A percentile compares a stretch with the other conserved stretches of the same genome.
Conservation (phyloP, 306 rosid species). For the Prunus davidiana region DNA sequence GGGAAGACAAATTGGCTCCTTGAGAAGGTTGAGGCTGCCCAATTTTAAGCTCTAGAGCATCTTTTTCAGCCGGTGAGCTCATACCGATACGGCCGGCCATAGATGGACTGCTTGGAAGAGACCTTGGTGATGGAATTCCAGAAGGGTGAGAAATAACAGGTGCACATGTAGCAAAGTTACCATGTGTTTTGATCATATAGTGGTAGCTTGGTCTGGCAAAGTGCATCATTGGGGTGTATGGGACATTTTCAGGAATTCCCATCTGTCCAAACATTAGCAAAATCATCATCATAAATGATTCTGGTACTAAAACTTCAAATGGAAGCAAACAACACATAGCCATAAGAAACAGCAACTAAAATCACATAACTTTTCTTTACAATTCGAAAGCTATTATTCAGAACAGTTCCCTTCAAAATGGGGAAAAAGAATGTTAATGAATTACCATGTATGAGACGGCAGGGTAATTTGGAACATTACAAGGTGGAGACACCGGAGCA, state of each 20-base stretch:
- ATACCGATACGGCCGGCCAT: neutral
- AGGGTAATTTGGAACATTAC: slow-evolving; percentile 10
- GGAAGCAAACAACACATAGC: neutral
- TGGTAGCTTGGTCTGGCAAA: neutral
- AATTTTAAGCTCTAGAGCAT: slow-evolving; percentile 43
- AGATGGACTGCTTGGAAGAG: slow-evolving; percentile 22
- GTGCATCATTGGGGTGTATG: slow-evolving; percentile 19
- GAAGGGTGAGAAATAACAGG: slow-evolving; percentile 33
- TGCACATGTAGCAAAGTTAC: slow-evolving; percentile 1
- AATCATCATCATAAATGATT: neutral
- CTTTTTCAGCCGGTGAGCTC: slow-evolving; percentile 12
- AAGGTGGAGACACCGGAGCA: neutral
- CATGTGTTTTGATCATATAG: slow-evolving; percentile 10
- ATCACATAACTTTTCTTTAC: too few relatives aligned
- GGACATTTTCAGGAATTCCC: slow-evolving; percentile 17
- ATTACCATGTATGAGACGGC: slow-evolving; percentile 24
- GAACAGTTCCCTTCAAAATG: too few relatives aligned
- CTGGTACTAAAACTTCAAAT: neutral
- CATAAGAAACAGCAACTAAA: neutral
- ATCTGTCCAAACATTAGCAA: slow-evolving; percentile 17
- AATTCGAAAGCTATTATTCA: too few relatives aligned
- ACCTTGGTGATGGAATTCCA: slow-evolving; percentile 42
- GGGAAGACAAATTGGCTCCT: slow-evolving; percentile 16
- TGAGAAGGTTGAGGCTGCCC: slow-evolving; percentile 35
- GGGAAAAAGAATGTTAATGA: too few relatives aligned